Evolutionary conservation across 2,329 filamentous ascomycete genomes (phyloP).

Genomic region (Phyllosticta ampelicida): DNA sequence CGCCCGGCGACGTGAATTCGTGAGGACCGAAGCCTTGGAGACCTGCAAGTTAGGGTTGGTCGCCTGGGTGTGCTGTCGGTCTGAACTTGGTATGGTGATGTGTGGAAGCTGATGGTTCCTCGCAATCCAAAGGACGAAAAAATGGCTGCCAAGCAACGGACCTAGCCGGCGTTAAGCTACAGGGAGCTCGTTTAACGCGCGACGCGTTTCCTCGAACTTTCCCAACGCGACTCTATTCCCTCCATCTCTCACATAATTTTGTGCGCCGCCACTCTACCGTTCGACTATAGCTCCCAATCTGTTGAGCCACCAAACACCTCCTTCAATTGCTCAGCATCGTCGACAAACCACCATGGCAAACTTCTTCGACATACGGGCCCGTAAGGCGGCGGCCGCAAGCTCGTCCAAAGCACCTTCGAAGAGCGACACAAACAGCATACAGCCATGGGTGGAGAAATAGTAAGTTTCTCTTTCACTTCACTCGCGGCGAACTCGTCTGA

Average conservation of each 20-base stretch:
- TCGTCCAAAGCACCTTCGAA: constrained; percentile 54
- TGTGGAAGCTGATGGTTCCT: too few relatives aligned
- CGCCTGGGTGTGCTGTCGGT: too few relatives aligned
- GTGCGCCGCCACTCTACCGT: background rate
- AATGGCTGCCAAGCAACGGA: background rate
- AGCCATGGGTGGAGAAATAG: constrained; percentile 99
- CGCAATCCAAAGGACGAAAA: background rate
- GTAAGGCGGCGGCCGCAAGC: constrained; percentile 54
- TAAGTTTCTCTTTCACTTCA: constrained; percentile 30
- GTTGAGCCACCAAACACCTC: too few relatives aligned
- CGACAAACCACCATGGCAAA: constrained; percentile 62
- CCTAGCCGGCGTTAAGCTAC: background rate
- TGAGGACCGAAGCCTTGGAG: background rate
- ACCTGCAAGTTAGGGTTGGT: too few relatives aligned
- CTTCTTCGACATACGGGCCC: constrained; percentile 93
- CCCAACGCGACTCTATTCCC: constrained; percentile 5
- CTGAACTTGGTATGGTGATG: background rate
- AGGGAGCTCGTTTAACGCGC: background rate
- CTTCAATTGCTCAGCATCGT: too few relatives aligned
- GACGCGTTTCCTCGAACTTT: background rate
- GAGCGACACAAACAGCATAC: constrained; percentile 55
- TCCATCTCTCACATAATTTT: background rate
- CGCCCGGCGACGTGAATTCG: background rate
- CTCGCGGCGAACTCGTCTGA: background rate
- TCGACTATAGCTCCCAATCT: too few relatives aligned